Evolutionary conservation across 768 basidiomycete species (phyloP), one percentile per base, ranked within the genome.

Genomic region (Auricularia auricula-judae): DNA sequence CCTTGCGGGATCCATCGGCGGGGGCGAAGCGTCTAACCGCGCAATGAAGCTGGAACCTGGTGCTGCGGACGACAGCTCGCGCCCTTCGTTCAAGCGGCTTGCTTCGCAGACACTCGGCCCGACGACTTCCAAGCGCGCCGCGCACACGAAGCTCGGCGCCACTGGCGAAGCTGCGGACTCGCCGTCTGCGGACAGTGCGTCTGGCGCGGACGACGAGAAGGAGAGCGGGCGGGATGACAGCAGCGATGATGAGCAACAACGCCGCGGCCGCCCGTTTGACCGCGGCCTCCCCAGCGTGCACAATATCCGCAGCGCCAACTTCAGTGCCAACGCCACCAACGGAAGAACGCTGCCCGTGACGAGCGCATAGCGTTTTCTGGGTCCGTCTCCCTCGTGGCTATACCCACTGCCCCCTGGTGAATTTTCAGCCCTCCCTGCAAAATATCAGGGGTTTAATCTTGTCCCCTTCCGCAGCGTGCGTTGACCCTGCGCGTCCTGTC

Each of bases 71-170:
- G 56, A 59, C 21, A 34, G 56, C 56, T 59, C 43, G 23, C 56
- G 89, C 1, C 89, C 89, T 11, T 79, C 84, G 35, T 89, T 88
- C 70, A 91, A 91, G 77, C 77, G 89, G 56, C 72, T 88, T 43
- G 84, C 89, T 1, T 87, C 86, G 59, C 86, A 88, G 75, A 86
- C 86, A 10, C 74, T 91, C n/a, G 88, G 80, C 1, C 86, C 86
- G 2, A 75, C 75, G 42, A 78, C 78, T 66, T 67, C 80, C 60
- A 90, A 91, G 72, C 75, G 84, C 62, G 77, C 77, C 62, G 69
- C 79, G 70, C 72, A 84, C 11, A 71, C 76, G 62, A 72, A 75
- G 11, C 56, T 70, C 68, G 18, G 71, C 70, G 16, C 70, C 70
- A n/a, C 71, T 42, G 39, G 39, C 74, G 2, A 59, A 8, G 56